A percentile compares a stretch with the other conserved stretches of the same genome.
Evolutionary conservation across 441 rosid species (phyloP).

Genomic region (Jatropha podagrica): DNA sequence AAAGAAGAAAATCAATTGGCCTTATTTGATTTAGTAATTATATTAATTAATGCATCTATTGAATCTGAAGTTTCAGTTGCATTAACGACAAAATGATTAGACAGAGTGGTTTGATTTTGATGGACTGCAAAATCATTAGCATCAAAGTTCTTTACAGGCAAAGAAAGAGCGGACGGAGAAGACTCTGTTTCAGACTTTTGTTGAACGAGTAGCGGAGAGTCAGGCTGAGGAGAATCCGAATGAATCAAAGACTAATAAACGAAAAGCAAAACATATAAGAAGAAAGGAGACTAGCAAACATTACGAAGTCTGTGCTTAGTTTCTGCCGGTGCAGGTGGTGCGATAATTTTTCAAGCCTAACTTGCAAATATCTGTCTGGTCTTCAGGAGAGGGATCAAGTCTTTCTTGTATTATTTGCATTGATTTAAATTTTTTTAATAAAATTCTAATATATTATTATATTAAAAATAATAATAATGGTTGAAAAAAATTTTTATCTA

Average conservation of each 20-base stretch:
- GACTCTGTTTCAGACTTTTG: constrained; percentile 27
- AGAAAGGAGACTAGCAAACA: constrained; percentile 53
- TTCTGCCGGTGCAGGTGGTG: too few relatives aligned
- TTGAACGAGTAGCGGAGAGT: constrained; percentile 14
- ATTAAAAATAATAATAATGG: too few relatives aligned
- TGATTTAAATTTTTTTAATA: too few relatives aligned
- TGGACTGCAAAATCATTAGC: constrained; percentile 28
- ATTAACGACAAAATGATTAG: constrained; percentile 29
- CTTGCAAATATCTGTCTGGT: too few relatives aligned
- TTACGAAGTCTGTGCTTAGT: constrained; percentile 28
- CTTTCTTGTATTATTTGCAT: too few relatives aligned
- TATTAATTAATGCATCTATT: background rate
- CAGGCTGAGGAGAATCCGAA: constrained; percentile 36
- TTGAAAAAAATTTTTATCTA: too few relatives aligned
- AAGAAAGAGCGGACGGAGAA: constrained; percentile 20
- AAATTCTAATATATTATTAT: too few relatives aligned
- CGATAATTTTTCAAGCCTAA: too few relatives aligned
- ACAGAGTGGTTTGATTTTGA: constrained; percentile 20
- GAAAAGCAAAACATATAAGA: constrained; percentile 57
- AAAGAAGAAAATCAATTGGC: background rate
- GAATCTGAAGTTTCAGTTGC: constrained; percentile 26
- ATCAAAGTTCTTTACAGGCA: constrained; percentile 10
- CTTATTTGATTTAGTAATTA: too few relatives aligned
- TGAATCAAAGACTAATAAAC: constrained; percentile 54
- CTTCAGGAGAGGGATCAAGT: too few relatives aligned